Conservation (phyloP, 768 basidiomycete species). For the Boletus fagicola region DNA sequence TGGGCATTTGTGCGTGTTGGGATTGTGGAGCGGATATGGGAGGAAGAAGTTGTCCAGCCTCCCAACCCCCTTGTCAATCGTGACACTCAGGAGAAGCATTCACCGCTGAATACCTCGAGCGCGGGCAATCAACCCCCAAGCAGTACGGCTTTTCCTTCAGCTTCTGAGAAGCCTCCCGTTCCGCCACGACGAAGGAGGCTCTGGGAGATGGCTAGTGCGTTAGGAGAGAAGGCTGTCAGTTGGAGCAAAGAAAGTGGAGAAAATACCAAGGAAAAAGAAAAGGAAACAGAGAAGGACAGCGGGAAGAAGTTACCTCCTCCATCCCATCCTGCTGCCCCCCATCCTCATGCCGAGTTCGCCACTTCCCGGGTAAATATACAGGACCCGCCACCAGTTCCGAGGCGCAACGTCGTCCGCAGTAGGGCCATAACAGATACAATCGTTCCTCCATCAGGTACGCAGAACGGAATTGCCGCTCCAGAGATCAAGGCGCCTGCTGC, state of each 20-base stretch:
- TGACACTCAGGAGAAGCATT: not conserved
- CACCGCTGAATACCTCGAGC: not conserved
- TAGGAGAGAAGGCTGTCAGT: conserved; percentile 56
- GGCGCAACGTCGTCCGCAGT: conserved; percentile 41
- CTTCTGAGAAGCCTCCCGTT: conserved; percentile 52
- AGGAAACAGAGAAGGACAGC: conserved; percentile 28
- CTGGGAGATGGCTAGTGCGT: conserved; percentile 66
- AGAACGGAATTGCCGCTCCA: not conserved
- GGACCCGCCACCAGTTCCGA: conserved; percentile 51
- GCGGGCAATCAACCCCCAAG: conserved; percentile 3
- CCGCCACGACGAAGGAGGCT: conserved; percentile 62
- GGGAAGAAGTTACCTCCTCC: conserved; percentile 25
- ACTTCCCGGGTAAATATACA: conserved; percentile 8
- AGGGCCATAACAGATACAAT: conserved; percentile 14
- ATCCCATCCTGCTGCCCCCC: conserved; percentile 25
- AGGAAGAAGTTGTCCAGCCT: conserved; percentile 59
- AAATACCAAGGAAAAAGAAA: conserved; percentile 33
- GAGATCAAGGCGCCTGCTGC: conserved; percentile 5
- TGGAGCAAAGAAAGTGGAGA: conserved; percentile 46
- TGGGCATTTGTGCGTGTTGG: conserved; percentile 87
- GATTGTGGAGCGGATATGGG: conserved; percentile 85
- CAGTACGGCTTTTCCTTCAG: not conserved
- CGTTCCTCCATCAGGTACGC: not conserved
- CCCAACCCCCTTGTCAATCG: conserved; percentile 22
- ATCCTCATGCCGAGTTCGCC: conserved; percentile 18